A percentile compares a stretch with the other conserved stretches of the same genome.
Conservation (phyloP, 768 basidiomycete genomes). For the Scleroderma bovista region DNA sequence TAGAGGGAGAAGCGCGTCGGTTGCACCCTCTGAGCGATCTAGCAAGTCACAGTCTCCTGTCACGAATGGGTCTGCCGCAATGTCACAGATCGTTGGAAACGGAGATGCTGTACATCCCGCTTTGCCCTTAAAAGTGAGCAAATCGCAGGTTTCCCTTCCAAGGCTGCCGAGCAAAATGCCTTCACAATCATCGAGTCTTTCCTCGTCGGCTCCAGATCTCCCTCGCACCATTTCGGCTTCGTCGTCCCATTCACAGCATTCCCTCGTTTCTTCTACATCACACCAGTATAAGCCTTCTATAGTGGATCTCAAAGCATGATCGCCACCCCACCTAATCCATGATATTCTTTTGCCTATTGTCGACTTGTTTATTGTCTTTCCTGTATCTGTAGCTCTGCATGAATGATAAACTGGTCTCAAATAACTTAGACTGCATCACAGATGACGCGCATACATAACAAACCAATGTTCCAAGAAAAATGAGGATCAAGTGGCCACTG, state of each 20-base stretch:
- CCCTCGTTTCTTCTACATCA: constrained; percentile 7
- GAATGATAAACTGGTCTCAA: constrained; percentile 1
- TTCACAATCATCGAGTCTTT: constrained; percentile 11
- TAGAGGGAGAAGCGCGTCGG: constrained; percentile 36
- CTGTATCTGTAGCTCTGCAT: constrained; percentile 19
- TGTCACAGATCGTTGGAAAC: constrained; percentile 15
- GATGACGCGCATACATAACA: neutral
- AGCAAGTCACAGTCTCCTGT: constrained; percentile 9
- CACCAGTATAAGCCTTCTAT: constrained; percentile 7
- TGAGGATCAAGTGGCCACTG: constrained; percentile 5
- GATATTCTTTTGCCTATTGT: constrained; percentile 8
- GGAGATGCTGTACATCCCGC: constrained; percentile 18
- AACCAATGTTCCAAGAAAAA: neutral
- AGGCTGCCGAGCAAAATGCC: constrained; percentile 4
- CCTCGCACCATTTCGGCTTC: constrained; percentile 7
- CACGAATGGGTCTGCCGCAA: constrained; percentile 5
- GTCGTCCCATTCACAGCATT: constrained; percentile 1
- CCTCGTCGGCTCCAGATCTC: constrained; percentile 23
- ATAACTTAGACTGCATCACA: no score
- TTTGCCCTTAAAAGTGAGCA: constrained; percentile 16
- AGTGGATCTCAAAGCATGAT: constrained; percentile 24
- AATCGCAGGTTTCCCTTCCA: constrained; percentile 8
- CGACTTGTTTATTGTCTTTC: constrained; percentile 14
- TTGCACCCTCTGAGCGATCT: constrained; percentile 27
- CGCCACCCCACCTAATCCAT: constrained; percentile 6